Conservation (phyloP, 169 alveolate genomes). For the Plasmodium fragile region DNA sequence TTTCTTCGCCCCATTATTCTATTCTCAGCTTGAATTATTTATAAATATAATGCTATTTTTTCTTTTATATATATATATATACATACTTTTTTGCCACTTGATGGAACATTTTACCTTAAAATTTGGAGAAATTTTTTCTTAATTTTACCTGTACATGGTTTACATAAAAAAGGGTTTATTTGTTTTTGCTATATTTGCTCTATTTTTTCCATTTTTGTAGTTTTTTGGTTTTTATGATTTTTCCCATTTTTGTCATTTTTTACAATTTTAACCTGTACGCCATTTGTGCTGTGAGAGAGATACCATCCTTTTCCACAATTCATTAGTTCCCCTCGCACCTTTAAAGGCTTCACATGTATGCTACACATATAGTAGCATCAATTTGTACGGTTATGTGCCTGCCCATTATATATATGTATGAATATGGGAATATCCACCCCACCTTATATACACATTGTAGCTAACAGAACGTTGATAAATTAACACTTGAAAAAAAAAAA, state of each 20-base stretch:
- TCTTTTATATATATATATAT: neutral
- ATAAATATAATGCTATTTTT: neutral
- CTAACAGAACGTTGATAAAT: neutral
- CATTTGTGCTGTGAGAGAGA: neutral
- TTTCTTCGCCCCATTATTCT: neutral
- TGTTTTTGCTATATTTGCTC: neutral
- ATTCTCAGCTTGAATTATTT: neutral
- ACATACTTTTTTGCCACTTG: neutral
- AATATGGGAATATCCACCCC: neutral
- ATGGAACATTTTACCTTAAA: neutral
- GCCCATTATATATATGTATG: neutral
- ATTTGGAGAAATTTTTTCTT: slow-evolving; percentile 1
- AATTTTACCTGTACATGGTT: neutral
- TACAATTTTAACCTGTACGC: neutral
- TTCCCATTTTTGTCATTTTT: neutral
- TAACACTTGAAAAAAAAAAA: neutral
- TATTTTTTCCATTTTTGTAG: neutral
- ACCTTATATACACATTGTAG: neutral
- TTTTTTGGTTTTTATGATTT: neutral
- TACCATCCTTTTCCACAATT: neutral
- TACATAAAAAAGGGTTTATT: neutral
- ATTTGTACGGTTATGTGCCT: neutral
- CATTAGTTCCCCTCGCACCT: neutral
- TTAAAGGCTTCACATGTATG: neutral
- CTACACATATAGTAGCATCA: neutral